Base-by-base conservation (phyloP, 2,329 filamentous ascomycete genomes). In the Bipolaris zeicola region DNA sequence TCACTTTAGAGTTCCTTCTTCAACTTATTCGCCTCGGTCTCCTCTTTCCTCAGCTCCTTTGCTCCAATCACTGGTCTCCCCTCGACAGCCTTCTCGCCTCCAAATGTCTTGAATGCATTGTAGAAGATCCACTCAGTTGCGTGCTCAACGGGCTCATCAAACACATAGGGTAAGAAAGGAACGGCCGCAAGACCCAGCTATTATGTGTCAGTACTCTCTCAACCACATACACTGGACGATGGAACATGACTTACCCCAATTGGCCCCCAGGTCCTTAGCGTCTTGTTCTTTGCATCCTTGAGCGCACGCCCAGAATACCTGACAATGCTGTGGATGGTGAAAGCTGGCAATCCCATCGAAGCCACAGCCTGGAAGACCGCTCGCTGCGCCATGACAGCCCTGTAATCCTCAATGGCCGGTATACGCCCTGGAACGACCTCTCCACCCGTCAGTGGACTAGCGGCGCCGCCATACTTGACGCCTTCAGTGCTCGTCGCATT, bases 271-370 rank as follows among this genome's bases (percentile, higher is more conserved):
- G 91, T 95, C 65, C 94, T 82, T 22, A 98, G 57, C 4, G 80
- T 85, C 57, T 83, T 81, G 71, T 90, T 96, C 82, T 95, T 94
- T 18, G 83, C 82, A 66, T 90, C 82, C 79, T 94, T 96, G 80
- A 99, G 76, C n/a, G 92, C 92, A 37, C 82, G 83, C 0, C 95
- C 92, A 0, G 91, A 93, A 72, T 99, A 97, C 58, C 87, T 86
- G 49, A 99, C 95, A 5, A 98, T 89, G 60, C 89, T 92, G 77
- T 97, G 94, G 55, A 98, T 96, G 0, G 92, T 96, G 61, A 97
- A 91, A 0, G 93, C 94, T 0, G 94, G 95, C 64, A 98, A 77
- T 1, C 91, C 95, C 95, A 99, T 99, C 69, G 87, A 91, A 0
- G 95, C 95, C 45, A 99, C 60, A 63, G 87, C 87, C 79, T 99